Evolutionary conservation across 1,284 basidiomycete species (phyloP), one percentile per base, ranked within the genome.

Genomic region (Quambalaria eucalypti): DNA sequence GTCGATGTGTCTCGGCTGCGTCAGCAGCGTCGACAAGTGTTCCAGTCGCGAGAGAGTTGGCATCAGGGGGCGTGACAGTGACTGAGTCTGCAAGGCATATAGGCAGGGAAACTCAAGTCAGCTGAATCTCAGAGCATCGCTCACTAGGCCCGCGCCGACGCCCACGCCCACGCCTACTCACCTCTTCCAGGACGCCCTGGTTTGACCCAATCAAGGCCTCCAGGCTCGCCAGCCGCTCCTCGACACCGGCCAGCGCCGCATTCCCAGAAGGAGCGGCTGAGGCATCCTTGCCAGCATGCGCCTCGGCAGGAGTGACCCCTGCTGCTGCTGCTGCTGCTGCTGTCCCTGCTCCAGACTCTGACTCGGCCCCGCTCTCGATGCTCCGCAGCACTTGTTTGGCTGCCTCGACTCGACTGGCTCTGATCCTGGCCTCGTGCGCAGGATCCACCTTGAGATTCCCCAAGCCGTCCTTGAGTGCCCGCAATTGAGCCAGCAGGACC

Each of bases 1-100:
- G 76, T 98, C 93, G 36, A 98, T 85, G 74, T 98, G 92, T 5
- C 91, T 85, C 0, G 95, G 93, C 78, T 97, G 91, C 0, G 91
- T 89, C 50, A 98, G 83, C 14, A 97, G 80, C 1, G 85, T 84
- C 28, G 97, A 80, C 76, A 91, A 88, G 28, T 85, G 84, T 70
- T 89, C 90, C 36, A 96, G 82, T 28, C 88, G 85, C 16, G 82
- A 82, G 40, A 97, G 80, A 42, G 90, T 83, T 0, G 87, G 84
- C 1, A 95, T 78, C 14, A 97, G 79, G 0, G 93, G 90, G 1
- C 86, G 81, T 0, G 88, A 85, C 10, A 90, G 79, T 1, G 71
- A 61, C 44, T 62, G 53, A 10, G 40, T 51, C 53, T 58, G 40
- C n/a, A n/a, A n/a, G n/a, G n/a, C n/a, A n/a, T n/a, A n/a, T n/a